Conservation (phyloP, 257 asterid species). For the Solanum paucissectum region DNA sequence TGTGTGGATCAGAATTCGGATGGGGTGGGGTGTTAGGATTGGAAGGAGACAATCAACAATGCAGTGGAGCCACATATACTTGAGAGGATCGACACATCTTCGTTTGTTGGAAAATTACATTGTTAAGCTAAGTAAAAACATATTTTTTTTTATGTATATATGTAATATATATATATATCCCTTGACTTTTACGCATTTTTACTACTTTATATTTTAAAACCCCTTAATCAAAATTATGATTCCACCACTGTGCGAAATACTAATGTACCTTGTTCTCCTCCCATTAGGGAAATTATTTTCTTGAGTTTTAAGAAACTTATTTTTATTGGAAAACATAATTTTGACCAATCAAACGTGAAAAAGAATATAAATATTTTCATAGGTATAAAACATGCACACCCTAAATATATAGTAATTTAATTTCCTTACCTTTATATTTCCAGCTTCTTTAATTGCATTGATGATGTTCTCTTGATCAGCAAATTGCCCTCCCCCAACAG, state of each 20-base stretch:
- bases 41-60: background rate
- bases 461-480: slow-evolving; percentile 18
- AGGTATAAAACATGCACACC: background rate
- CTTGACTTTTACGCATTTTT: background rate
- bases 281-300: background rate
- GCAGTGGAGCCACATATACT: background rate
- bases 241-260: fast-evolving
- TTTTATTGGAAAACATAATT: too few relatives aligned
- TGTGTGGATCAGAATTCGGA: background rate
- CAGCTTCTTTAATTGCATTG: slow-evolving; percentile 27
- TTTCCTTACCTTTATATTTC: slow-evolving; percentile 16
- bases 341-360: too few relatives aligned
- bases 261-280: background rate
- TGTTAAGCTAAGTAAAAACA: too few relatives aligned
- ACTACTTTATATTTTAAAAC: too few relatives aligned
- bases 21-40: background rate
- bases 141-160: background rate
- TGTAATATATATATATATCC: too few relatives aligned
- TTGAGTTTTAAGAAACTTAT: too few relatives aligned
- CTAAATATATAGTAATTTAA: background rate
- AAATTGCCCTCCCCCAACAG: background rate
- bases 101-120: background rate
- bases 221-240: too few relatives aligned
- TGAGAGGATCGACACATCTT: background rate
- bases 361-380: too few relatives aligned